Evolutionary conservation across 2,329 filamentous ascomycete species (phyloP), one percentile per base, ranked within the genome.

Genomic region (Byssochlamys sp.): DNA sequence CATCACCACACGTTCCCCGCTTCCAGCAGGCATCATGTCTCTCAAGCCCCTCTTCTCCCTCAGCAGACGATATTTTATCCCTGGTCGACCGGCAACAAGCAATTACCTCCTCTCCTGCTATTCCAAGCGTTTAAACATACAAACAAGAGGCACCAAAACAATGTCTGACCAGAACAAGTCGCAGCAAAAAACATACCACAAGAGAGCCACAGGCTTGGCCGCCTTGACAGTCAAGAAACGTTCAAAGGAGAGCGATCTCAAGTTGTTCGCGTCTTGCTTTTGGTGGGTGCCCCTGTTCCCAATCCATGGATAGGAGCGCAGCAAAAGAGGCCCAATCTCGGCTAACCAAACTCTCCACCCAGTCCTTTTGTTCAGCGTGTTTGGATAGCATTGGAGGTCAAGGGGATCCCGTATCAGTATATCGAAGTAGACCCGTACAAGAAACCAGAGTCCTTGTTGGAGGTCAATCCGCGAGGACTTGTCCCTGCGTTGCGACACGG

Each of bases 341-440:
- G 55, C 33, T 56, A 31, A 59, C 55, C 56, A 55, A 65, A 49
- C 45, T 50, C n/a, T 27, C 53, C 33, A 54, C 55, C 6, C 51
- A 89, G 87, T 67, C 90, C 90, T 27, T 94, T 92, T 69, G 90
- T 90, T 1, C 90, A 95, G 69, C 84, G 90, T 19, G 88, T 94
- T 27, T 95, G 90, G 90, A 94, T 95, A 62, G 88, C 90, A 0
- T 79, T 95, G 35, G 90, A 95, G 71, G 79, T 85, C 65, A 94
- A 94, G 70, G 81, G 83, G 19, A 79, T 94, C 7, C 77, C 82
- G 39, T 95, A 95, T 68, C 89, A 95, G 69, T 95, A 95, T 72
- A 86, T 31, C 6, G 90, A 95, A 72, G 85, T 90, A 52, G 88
- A 95, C 66, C 88, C 89, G 6, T 91, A 89, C 68, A 83, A 85